Percentiles rank a stretch among this genome's conserved stretches.
Evolutionary conservation across 768 basidiomycete genomes (phyloP).

Genomic region (Calocera cornea): DNA sequence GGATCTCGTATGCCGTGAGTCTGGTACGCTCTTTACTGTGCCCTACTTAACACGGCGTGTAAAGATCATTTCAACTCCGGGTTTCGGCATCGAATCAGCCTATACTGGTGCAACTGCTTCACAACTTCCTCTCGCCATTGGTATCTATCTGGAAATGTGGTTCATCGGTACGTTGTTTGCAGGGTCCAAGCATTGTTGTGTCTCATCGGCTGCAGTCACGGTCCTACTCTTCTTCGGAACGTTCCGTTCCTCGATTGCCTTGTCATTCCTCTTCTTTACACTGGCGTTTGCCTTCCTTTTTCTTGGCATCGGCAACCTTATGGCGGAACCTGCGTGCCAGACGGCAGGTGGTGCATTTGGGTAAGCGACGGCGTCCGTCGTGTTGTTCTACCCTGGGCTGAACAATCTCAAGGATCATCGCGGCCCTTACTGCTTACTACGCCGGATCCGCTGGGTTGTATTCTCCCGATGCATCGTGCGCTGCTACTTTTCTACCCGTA

Average conservation of each 20-base stretch:
- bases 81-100: not conserved
- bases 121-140: not conserved
- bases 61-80: not conserved
- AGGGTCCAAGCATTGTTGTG: not conserved
- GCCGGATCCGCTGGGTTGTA: not conserved
- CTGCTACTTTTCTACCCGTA: not conserved
- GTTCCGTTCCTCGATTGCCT: not conserved
- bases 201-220: not conserved
- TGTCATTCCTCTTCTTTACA: not conserved
- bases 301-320: not conserved
- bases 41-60: not conserved
- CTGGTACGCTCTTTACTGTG: not conserved
- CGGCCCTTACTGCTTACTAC: not conserved
- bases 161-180: not conserved
- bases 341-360: not conserved
- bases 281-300: not conserved
- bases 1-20: not conserved
- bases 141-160: conserved; percentile 1
- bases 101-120: not conserved
- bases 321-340: not conserved
- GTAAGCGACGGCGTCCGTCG: not conserved
- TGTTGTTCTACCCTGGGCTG: not conserved
- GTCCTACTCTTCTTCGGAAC: not conserved
- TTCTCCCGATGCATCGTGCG: not conserved
- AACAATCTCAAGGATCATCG: not conserved